A percentile compares a stretch with the other conserved stretches of the same genome.
Evolutionary conservation across 495 filamentous ascomycete species (phyloP).

Genomic region (Cercophora sp.): DNA sequence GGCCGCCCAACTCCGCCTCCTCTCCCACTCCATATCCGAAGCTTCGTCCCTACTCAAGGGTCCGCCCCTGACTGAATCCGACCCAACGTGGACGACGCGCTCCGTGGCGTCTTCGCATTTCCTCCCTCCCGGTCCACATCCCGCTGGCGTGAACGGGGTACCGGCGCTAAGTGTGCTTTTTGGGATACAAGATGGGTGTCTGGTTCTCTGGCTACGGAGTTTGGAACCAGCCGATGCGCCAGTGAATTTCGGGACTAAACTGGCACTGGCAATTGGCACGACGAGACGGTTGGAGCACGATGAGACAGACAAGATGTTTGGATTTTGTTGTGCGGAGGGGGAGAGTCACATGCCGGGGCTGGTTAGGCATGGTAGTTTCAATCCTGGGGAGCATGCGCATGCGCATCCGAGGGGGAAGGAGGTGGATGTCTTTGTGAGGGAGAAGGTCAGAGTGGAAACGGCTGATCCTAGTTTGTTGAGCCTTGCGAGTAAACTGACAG

Average conservation of each 20-base stretch:
- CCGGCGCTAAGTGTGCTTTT: slow-evolving; percentile 66
- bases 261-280: slow-evolving; percentile 54
- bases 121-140: slow-evolving; percentile 28
- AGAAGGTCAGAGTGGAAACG: slow-evolving; percentile 87
- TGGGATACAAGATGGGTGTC: slow-evolving; percentile 68
- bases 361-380: slow-evolving; percentile 1
- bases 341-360: background rate
- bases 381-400: background rate
- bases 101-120: slow-evolving; percentile 39
- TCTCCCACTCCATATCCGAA: slow-evolving; percentile 71
- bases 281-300: slow-evolving; percentile 68
- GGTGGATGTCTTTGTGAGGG: slow-evolving; percentile 73
- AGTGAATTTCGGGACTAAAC: slow-evolving; percentile 45
- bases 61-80: slow-evolving; percentile 36
- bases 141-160: slow-evolving; percentile 40
- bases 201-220: slow-evolving; percentile 75
- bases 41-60: slow-evolving; percentile 58
- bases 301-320: slow-evolving; percentile 71
- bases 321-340: slow-evolving; percentile 23
- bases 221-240: slow-evolving; percentile 60
- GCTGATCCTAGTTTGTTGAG: slow-evolving; percentile 86
- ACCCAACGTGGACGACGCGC: slow-evolving; percentile 36
- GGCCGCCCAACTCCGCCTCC: slow-evolving; percentile 70
- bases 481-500: slow-evolving; percentile 81
- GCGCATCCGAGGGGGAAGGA: slow-evolving; percentile 5